Conservation (phyloP, 495 filamentous ascomycete species). For the Talaromyces liani region DNA sequence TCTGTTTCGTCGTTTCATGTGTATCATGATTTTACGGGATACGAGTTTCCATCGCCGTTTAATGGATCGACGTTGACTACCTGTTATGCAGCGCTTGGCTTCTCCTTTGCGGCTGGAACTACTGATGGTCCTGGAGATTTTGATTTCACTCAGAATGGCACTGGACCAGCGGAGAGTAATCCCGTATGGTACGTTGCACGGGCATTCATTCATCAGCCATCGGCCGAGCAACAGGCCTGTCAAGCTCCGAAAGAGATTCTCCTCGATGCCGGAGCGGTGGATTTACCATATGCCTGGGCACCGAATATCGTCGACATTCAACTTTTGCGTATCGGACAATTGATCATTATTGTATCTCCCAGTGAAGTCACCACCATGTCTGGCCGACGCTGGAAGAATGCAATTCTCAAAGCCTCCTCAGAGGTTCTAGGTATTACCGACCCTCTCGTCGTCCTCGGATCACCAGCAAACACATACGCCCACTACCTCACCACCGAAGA, state of each 20-base stretch:
- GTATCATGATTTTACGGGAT: conserved; percentile 68
- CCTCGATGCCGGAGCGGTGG: conserved; percentile 78
- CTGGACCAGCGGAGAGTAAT: conserved; percentile 61
- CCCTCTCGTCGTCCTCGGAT: conserved; percentile 81
- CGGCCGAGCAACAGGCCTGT: conserved; percentile 63
- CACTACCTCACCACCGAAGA: conserved; percentile 94
- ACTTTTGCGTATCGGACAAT: conserved; percentile 76
- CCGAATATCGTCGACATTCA: conserved; percentile 94
- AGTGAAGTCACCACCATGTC: conserved; percentile 96
- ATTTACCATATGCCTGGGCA: conserved; percentile 77
- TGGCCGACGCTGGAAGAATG: conserved; percentile 81
- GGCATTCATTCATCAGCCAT: conserved; percentile 62
- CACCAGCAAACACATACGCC: conserved; percentile 90
- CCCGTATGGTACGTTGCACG: conserved; percentile 79
- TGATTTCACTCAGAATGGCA: conserved; percentile 87
- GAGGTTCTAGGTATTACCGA: conserved; percentile 37
- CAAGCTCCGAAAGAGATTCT: conserved; percentile 84
- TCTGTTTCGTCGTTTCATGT: conserved; percentile 67
- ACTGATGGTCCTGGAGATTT: conserved; percentile 90
- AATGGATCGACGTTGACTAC: conserved; percentile 68
- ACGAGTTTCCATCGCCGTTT: conserved; percentile 59
- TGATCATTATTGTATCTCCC: conserved; percentile 79
- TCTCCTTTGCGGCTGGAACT: conserved; percentile 90
- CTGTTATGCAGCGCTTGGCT: conserved; percentile 88
- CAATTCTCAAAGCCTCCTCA: conserved; percentile 53